Evolutionary conservation across 2,329 filamentous ascomycete genomes (phyloP).

Genomic region (Apiospora rasikravindrae): DNA sequence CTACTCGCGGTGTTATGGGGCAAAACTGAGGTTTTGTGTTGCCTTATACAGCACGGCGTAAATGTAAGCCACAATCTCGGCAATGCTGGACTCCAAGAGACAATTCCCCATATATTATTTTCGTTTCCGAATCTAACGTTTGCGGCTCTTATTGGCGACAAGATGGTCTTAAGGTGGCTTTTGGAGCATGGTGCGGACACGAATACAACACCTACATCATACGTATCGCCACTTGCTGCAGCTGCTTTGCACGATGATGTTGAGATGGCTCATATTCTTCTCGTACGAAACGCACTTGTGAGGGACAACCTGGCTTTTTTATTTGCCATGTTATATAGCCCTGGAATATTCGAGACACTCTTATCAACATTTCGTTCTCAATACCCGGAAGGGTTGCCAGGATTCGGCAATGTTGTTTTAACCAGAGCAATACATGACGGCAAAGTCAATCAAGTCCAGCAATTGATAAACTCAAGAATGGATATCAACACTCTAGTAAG

Average conservation of each 20-base stretch:
- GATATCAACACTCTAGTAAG: neutral
- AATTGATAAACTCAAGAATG: neutral
- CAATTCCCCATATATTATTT: neutral
- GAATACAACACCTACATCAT: fast-evolving
- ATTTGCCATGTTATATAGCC: neutral
- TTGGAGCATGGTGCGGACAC: neutral
- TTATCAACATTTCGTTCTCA: neutral
- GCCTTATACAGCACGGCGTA: too few species aligned
- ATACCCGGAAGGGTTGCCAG: neutral
- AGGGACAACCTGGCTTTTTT: neutral
- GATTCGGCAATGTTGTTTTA: neutral
- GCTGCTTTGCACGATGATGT: neutral
- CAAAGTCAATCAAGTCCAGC: neutral
- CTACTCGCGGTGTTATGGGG: too few species aligned
- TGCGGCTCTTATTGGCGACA: neutral
- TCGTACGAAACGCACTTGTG: neutral
- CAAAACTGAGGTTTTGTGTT: too few species aligned
- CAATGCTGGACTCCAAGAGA: too few species aligned
- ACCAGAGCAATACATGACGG: neutral
- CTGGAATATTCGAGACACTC: neutral
- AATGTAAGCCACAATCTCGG: too few species aligned
- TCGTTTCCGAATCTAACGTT: too few species aligned
- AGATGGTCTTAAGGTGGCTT: neutral
- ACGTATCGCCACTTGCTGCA: neutral
- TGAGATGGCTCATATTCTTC: neutral